Evolutionary conservation across 768 basidiomycete species (phyloP), one percentile per base, ranked within the genome.

Genomic region (Pleurotus pulmonarius): DNA sequence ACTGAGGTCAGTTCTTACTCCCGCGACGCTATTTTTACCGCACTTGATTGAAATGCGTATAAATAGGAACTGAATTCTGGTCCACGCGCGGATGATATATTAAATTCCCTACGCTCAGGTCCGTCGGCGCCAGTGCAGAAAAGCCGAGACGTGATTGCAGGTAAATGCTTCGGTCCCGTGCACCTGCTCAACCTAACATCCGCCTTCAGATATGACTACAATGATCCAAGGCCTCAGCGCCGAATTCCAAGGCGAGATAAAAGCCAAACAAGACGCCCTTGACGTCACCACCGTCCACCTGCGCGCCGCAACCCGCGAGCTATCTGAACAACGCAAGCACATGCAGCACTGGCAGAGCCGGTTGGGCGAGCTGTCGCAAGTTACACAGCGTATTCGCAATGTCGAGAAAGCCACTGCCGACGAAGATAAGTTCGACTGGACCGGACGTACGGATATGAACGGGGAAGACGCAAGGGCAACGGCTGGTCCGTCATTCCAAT

Each of bases 401-500:
- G 80, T 98, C 25, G 86, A 92, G 65, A 83, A 84, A 41, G 93
- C 92, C 0, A 71, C 92, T 5, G 66, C 70, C 5, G 88, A 90
- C 5, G 94, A 95, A 69, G 90, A 91, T 57, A 74, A 71, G 57
- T 91, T 94, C 61, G 92, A 95, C 67, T 96, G 90, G 90, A 90
- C 92, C 0, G 95, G 95, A 2, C 83, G 94, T 22, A 78, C 75
- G 25, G 72, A 79, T 56, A 66, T 75, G 49, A 68, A 71, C 34
- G 75, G 74, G 2, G 67, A 68, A 11, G 75, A 77, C 48, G 76
- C 70, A 1, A 65, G 68, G 24, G 69, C 64, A 4, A 65, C 69
- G 6, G 82, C 77, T 2, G 83, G 85, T 0, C 79, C 86, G 39
- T 83, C 88, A 1, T 94, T 94, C 75, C 80, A 79, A 60, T 83